Conservation (phyloP, 1,139 yeast genomes). For the Suhomyces bokatorum region DNA sequence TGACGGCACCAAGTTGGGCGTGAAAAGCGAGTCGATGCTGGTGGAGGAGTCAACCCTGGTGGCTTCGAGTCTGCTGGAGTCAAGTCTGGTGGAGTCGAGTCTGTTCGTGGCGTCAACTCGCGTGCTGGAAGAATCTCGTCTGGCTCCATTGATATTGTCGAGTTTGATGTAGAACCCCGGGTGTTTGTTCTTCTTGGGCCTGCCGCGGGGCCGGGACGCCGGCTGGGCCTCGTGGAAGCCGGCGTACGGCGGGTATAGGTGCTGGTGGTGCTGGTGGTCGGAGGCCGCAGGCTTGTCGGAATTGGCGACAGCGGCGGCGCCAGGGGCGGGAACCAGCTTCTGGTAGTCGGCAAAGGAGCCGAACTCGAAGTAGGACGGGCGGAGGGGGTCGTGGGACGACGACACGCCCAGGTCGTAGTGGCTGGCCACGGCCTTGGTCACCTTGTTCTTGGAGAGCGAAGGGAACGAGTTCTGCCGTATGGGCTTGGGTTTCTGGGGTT, state of each 20-base stretch:
- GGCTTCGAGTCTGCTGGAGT: too few species aligned
- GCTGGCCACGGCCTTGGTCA: slow-evolving; percentile 1
- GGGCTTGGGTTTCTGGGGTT: slow-evolving; percentile 11
- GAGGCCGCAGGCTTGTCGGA: not conserved
- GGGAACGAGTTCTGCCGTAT: slow-evolving; percentile 17
- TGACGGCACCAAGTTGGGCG: slow-evolving; percentile 4
- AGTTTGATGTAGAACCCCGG: slow-evolving; percentile 18
- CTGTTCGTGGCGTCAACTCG: too few species aligned
- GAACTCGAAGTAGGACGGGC: slow-evolving; percentile 8
- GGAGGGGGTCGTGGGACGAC: slow-evolving; percentile 5
- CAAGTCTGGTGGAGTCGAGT: too few species aligned
- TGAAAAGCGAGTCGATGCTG: slow-evolving; percentile 10
- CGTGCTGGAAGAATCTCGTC: not conserved
- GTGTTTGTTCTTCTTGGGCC: slow-evolving; percentile 14
- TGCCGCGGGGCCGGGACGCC: slow-evolving; percentile 7
- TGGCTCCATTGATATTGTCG: slow-evolving; percentile 13
- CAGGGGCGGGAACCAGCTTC: not conserved
- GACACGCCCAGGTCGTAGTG: slow-evolving; percentile 1
- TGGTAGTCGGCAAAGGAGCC: not conserved
- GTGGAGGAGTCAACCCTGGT: not conserved
- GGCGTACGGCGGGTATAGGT: not conserved
- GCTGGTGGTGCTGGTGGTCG: not conserved
- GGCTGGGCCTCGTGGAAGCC: not conserved
- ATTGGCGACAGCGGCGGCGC: not conserved
- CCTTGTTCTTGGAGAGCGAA: slow-evolving; percentile 6